Base-by-base conservation (phyloP, 371 early-diverging fungal genomes). In the Mucor sp. region DNA sequence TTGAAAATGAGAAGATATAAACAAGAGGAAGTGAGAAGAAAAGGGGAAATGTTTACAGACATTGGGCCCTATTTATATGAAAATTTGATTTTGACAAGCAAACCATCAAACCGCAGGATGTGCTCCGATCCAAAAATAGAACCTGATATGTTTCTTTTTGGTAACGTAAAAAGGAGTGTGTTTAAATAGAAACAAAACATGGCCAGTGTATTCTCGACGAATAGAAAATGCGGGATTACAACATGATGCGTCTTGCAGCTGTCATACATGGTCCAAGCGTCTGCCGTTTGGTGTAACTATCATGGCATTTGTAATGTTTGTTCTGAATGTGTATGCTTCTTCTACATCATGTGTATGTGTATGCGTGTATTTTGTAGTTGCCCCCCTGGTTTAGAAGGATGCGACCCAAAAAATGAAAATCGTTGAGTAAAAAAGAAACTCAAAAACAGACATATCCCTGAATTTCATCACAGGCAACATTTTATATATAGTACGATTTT, bases 101-200 rank as follows among this genome's bases (percentile, higher is more conserved):
- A 50, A 21, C 47, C 12, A 37, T 14, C 37, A 37, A 37, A 37
- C 14, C 37, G 12, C 35, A 35, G 35, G 35, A 1, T 6, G 48
- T 48, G 25, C 32, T 57, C 28, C 17, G n/a, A n/a, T 57, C 57
- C 57, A 57, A 57, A 57, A 57, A 57, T 57, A 57, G 57, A 50
- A 50, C 25, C 32, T 57, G 17, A 32, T n/a, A 32, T 57, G 33
- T 32, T 57, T 57, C 32, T 32, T 28, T 6, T 44, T 33, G 33
- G 14, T 14, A 37, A 37, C 12, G 14, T 0, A 37, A 37, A 37
- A 37, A 37, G 14, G 14, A 6, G 37, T 14, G 37, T 37, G 37
- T 37, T 37, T 37, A 37, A 37, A 37, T 37, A 37, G 37, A 37
- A 37, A 12, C 37, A 37, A 37, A 37, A 44, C 44, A 44, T 44